These are phyloP conservation scores for Dactylellina cionopaga DNA, from an alignment of 2,329 filamentous ascomycete species.

Conservation along the genomic window DNA sequence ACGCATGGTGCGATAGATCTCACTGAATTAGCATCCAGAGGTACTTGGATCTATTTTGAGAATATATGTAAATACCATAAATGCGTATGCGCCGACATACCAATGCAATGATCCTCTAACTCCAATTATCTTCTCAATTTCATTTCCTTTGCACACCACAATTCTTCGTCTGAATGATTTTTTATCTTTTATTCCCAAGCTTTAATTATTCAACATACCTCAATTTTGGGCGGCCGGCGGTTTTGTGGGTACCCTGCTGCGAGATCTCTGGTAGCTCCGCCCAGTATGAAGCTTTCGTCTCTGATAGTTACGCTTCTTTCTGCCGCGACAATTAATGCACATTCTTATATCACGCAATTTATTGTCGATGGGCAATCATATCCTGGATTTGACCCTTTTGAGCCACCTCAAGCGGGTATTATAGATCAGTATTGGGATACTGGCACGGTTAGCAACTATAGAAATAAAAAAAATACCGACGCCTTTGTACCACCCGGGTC, in stretches of 20 bases:
- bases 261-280: not conserved
- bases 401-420: not conserved
- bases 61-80: too few relatives aligned
- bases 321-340: not conserved
- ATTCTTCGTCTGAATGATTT: too few relatives aligned
- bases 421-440: constrained; percentile 16
- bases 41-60: too few relatives aligned
- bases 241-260: not conserved
- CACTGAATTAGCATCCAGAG: too few relatives aligned
- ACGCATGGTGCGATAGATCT: too few relatives aligned
- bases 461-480: constrained; percentile 5
- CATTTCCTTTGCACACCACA: too few relatives aligned
- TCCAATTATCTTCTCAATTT: too few relatives aligned
- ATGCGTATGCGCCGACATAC: too few relatives aligned
- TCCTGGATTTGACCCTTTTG: constrained; percentile 11
- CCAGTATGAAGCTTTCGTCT: not conserved
- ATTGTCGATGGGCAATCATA: constrained; percentile 9
- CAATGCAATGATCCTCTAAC: too few relatives aligned
- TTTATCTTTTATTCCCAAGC: too few relatives aligned
- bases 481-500: not conserved
- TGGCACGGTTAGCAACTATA: too few relatives aligned
- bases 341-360: constrained; percentile 9
- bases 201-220: too few relatives aligned
- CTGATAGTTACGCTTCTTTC: not conserved
- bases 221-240: constrained; percentile 6